Evolutionary conservation across 2,329 filamentous ascomycete genomes (phyloP), one percentile per base, ranked within the genome.

Genomic region (Sporothrix mexicana): DNA sequence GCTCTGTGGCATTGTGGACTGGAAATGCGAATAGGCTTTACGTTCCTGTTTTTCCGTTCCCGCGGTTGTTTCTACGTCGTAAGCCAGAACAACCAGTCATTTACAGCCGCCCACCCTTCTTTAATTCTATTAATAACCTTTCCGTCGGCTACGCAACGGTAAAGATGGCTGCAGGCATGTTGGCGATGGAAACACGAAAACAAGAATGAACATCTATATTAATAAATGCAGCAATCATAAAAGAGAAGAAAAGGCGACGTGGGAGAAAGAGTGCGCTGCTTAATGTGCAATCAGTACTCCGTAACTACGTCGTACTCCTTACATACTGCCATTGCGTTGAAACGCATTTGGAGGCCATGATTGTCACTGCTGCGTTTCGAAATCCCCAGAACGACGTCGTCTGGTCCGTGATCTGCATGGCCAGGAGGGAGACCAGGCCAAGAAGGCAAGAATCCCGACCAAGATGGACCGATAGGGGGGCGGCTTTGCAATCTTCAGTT

Each of bases 311-410:
- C n/a, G n/a, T n/a, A n/a, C n/a, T n/a, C n/a, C n/a, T n/a, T n/a
- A n/a, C n/a, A 5, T 30, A 30, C 2, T 23, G 51, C 30, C 67
- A 47, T 7, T 47, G 23, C 53, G 59, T 69, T 62, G 71, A 69
- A 68, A 57, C 71, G 30, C 43, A 41, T 64, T 64, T 30, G 64
- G 69, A 20, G 53, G 61, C 45, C 64, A 17, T 36, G 72, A 47
- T 59, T 71, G 69, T 71, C 69, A 62, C 53, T 66, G 64, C 55
- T 66, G 72, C 55, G 72, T 73, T 73, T 71, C 69, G 53, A 68
- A 30, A 71, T 64, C 64, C 69, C 36, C 53, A 49, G 15, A 64
- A 41, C 17, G 62, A 45, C 51, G 25, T 15, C 20, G 30, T 69
- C n/a, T 73, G 53, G 69, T 62, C 70, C 25, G 69, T 71, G 59